These are phyloP conservation scores for Penicillium sp. DNA, from an alignment of 2,329 filamentous ascomycete species.

Conservation along the genomic window DNA sequence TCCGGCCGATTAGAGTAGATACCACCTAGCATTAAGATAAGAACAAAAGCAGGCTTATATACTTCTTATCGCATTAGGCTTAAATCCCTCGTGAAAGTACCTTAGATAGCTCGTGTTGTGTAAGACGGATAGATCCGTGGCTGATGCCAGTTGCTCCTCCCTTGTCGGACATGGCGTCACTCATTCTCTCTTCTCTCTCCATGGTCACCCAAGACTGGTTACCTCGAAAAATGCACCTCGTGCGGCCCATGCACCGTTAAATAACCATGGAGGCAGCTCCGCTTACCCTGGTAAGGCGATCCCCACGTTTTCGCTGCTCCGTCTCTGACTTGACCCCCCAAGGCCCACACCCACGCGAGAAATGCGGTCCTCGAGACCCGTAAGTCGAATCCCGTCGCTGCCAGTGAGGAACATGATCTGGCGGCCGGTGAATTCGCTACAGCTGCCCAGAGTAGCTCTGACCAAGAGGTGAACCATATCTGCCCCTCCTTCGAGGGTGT, in stretches of 20 bases:
- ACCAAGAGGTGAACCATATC: conserved; percentile 52
- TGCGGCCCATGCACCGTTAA: background rate
- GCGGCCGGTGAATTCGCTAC: conserved; percentile 87
- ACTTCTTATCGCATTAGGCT: background rate
- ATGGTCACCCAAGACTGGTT: background rate
- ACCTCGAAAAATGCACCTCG: background rate
- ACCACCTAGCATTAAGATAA: background rate
- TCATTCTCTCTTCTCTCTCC: background rate
- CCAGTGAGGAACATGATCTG: conserved; percentile 81
- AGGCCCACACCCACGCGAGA: conserved; percentile 86
- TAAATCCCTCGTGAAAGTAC: background rate
- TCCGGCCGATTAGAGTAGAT: background rate
- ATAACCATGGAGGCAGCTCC: conserved; percentile 66
- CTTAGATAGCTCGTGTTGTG: background rate
- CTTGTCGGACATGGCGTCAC: conserved; percentile 5
- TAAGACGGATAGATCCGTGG: background rate
- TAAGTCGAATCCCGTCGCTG: conserved; percentile 69
- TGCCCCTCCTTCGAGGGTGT: background rate
- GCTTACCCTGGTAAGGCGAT: conserved; percentile 57
- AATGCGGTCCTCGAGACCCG: conserved; percentile 73
- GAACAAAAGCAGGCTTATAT: background rate
- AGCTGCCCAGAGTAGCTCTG: conserved; percentile 70
- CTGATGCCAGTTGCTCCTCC: background rate
- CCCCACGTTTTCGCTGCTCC: background rate
- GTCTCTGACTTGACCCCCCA: conserved; percentile 14